These are phyloP conservation scores for Suillus americanus DNA, from an alignment of 768 basidiomycete genomes.

Conservation along the genomic window DNA sequence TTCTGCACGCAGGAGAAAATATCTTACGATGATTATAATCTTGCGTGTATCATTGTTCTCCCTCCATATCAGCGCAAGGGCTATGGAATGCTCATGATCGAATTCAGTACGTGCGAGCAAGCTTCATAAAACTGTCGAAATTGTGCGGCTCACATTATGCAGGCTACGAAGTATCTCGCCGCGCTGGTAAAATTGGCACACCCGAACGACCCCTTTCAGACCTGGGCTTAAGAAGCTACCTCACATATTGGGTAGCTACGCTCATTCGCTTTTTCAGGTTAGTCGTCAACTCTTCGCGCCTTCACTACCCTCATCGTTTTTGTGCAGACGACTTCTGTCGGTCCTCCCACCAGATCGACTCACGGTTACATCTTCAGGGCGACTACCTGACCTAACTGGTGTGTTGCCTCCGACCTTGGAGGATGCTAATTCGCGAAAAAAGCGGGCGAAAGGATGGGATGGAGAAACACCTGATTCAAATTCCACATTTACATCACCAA, in stretches of 20 bases:
- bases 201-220: constrained; percentile 96
- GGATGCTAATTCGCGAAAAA: constrained; percentile 36
- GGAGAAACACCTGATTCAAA: constrained; percentile 55
- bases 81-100: constrained; percentile 94
- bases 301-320: background rate
- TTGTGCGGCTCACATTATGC: constrained; percentile 1
- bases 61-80: constrained; percentile 90
- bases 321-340: constrained; percentile 52
- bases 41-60: constrained; percentile 94
- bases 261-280: constrained; percentile 84
- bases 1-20: constrained; percentile 69
- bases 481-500: constrained; percentile 32
- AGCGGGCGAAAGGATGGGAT: constrained; percentile 69
- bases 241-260: constrained; percentile 83
- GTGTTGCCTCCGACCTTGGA: constrained; percentile 34
- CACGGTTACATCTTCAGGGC: constrained; percentile 44
- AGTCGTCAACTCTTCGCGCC: constrained; percentile 15
- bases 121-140: too few species aligned
- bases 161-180: constrained; percentile 93
- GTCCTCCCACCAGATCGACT: constrained; percentile 55
- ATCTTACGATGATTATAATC: constrained; percentile 95
- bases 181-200: constrained; percentile 77
- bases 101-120: constrained; percentile 77
- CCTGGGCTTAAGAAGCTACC: constrained; percentile 87
- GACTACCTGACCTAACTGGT: constrained; percentile 40